These are phyloP conservation scores for Clavispora phyllophila DNA, from an alignment of 805 yeast genomes.

Conservation along the genomic window DNA sequence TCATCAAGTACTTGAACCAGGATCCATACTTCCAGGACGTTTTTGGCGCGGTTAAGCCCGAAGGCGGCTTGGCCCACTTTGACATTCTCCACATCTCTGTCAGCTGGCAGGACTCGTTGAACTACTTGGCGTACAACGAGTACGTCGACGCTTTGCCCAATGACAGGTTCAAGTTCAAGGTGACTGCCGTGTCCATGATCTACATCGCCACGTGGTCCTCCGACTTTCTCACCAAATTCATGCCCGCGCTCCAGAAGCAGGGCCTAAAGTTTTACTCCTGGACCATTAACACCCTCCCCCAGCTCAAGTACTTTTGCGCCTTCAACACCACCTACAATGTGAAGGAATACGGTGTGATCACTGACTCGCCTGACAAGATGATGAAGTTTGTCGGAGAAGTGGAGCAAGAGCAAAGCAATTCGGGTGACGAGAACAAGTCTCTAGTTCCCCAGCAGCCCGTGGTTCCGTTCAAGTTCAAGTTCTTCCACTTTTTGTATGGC, in stretches of 20 bases:
- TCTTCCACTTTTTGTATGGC: constrained; percentile 5
- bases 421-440: not conserved
- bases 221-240: constrained; percentile 29
- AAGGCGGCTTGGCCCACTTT: constrained; percentile 21
- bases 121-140: constrained; percentile 31
- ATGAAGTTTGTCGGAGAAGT: constrained; percentile 6
- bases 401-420: not conserved
- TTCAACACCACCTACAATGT: constrained; percentile 22
- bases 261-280: constrained; percentile 31
- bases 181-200: constrained; percentile 34
- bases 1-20: constrained; percentile 36
- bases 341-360: constrained; percentile 31
- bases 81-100: constrained; percentile 34
- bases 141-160: constrained; percentile 22
- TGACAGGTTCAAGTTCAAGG: constrained; percentile 17
- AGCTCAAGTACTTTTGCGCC: constrained; percentile 27
- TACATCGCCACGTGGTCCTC: constrained; percentile 35
- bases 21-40: constrained; percentile 28
- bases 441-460: not conserved
- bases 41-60: constrained; percentile 6
- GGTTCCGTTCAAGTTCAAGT: constrained; percentile 3
- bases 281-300: constrained; percentile 36
- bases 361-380: constrained; percentile 35
- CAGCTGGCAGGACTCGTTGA: constrained; percentile 29
- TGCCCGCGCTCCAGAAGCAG: constrained; percentile 31